Evolutionary conservation across 306 rosid species (phyloP).

Genomic region (Prunus kanzakura): DNA sequence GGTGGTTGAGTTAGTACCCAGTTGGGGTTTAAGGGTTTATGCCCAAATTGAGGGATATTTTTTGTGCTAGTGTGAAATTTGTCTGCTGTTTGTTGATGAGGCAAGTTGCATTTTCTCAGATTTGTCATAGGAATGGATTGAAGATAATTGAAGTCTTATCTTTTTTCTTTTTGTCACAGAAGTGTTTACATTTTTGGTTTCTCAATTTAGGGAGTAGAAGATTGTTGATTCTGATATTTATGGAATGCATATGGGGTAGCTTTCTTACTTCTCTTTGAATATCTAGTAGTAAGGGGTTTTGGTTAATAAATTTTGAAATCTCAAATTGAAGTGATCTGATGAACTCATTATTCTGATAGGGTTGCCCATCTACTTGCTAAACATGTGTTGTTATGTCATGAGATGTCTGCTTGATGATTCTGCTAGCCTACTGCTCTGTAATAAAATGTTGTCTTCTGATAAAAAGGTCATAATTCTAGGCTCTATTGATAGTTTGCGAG

Average conservation of each 20-base stretch:
- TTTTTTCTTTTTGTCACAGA: neutral
- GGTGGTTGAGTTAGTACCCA: neutral
- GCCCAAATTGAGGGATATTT: neutral
- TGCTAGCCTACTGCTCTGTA: too few relatives aligned
- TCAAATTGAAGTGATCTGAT: neutral
- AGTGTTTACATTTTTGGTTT: too few relatives aligned
- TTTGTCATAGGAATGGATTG: neutral
- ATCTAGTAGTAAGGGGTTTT: neutral
- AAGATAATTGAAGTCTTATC: neutral
- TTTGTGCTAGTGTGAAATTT: neutral
- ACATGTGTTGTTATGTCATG: neutral
- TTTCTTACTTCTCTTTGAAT: neutral
- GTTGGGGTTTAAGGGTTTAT: neutral
- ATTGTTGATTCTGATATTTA: neutral
- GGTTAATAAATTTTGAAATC: neutral
- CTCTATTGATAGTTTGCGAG: neutral
- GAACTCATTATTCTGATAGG: neutral
- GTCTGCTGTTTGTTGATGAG: neutral
- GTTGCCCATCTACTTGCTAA: neutral
- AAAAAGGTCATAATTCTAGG: neutral
- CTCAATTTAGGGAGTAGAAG: too few relatives aligned
- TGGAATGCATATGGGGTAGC: neutral
- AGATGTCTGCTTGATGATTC: neutral
- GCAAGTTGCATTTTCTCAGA: neutral
- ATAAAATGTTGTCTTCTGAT: neutral